Evolutionary conservation across 2,329 filamentous ascomycete genomes (phyloP).

Genomic region (Pseudogymnoascus sp.): DNA sequence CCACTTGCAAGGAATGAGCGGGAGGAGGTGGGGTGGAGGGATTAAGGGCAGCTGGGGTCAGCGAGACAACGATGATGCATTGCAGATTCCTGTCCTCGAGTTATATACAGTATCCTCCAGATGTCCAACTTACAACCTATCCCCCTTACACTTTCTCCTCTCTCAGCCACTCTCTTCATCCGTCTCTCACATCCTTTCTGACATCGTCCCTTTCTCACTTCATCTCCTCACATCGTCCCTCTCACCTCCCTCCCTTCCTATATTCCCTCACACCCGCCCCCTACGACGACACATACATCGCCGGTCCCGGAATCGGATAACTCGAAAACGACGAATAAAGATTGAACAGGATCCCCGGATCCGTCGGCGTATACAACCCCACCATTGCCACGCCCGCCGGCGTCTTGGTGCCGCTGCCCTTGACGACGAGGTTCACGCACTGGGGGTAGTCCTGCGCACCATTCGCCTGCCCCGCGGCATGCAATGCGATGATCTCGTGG

Average conservation of each 20-base stretch:
- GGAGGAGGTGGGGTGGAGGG: not conserved
- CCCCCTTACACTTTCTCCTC: not conserved
- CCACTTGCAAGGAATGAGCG: not conserved
- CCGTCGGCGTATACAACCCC: slow-evolving; percentile 29
- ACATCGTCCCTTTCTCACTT: not conserved
- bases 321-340: slow-evolving; percentile 29
- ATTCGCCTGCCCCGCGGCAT: slow-evolving; percentile 33
- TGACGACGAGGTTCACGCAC: slow-evolving; percentile 34
- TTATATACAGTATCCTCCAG: not conserved
- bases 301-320: slow-evolving; percentile 36
- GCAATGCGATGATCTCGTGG: slow-evolving; percentile 37
- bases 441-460: slow-evolving; percentile 39
- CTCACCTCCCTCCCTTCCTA: not conserved
- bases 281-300: slow-evolving; percentile 22
- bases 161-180: not conserved
- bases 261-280: not conserved
- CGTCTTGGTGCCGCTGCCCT: slow-evolving; percentile 19
- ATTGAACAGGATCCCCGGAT: slow-evolving; percentile 34
- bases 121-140: not conserved
- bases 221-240: not conserved
- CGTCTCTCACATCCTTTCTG: not conserved
- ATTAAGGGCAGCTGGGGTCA: not conserved
- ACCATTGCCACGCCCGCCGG: slow-evolving; percentile 20
- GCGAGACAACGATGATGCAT: not conserved
- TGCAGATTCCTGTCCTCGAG: not conserved